Evolutionary conservation across 2,329 filamentous ascomycete species (phyloP), one percentile per base, ranked within the genome.

Genomic region (Apiospora aurea): DNA sequence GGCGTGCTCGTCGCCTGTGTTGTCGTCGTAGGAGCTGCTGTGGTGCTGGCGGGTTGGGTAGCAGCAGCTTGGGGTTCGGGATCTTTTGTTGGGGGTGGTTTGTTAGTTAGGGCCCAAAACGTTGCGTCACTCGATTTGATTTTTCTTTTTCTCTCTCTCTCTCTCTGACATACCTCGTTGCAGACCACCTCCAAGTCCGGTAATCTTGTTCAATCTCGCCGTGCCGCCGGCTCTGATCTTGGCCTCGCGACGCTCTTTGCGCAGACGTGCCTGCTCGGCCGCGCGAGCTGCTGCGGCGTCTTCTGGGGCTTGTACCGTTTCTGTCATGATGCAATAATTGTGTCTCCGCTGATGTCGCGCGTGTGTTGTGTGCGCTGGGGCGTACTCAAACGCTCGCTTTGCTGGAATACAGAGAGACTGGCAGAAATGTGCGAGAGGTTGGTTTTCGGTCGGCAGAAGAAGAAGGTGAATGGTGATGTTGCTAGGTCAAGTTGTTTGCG

Each of bases 191-290:
- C 91, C 91, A 38, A 94, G 83, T 1, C 91, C 91, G 16, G 92
- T 94, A 81, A 96, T 96, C 81, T 89, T 92, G 77, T 93, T 91
- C 74, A 96, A 83, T 73, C 94, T 85, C 51, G 90, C 88, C 24
- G 90, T 89, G 72, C 92, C 93, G 73, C 92, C 91, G 69, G 91
- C 90, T 77, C 88, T 89, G 82, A 95, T 91, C 85, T 95, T 96
- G 72, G 93, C 93, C 80, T 94, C 92, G 68, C 93, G 89, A 51
- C 93, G 90, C 81, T 95, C 93, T 81, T 94, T 94, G 76, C 94
- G 92, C 72, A 94, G 86, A 67, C 93, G 90, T 49, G 92, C 91
- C 82, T 94, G 91, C 75, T 92, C 89, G 38, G 87, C 83, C 3
- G 89, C 88, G 73, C 88, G 83, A 72, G 85, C 83, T 18, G 87